Evolutionary conservation across 192 early-diverging fungal genomes (phyloP), one percentile per base, ranked within the genome.

Genomic region (Cladochytrium replicatum): DNA sequence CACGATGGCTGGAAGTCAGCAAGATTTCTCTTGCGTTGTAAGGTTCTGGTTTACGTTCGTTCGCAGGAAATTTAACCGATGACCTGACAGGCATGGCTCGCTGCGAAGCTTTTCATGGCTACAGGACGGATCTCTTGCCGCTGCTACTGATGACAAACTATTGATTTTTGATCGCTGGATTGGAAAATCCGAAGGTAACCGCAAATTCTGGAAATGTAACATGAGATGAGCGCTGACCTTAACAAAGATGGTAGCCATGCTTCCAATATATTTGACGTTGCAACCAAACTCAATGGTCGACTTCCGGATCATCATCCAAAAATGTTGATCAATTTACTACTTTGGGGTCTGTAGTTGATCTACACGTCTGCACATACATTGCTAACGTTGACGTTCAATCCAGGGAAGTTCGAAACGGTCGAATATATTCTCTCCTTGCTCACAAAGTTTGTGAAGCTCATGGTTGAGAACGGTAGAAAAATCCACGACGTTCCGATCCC

Each of bases 261-360:
- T 6, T 6, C 27, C 6, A 58, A 46, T 13, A 45, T 54, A 4
- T 63, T 66, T 50, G 44, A 48, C 3, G 8, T 58, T 17, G 60
- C 50, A 6, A 34, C 52, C 40, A 55, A 68, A 26, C 71, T 67
- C 22, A 74, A 63, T 50, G 53, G 77, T 6, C 41, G 84, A 1
- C 62, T 90, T 3, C 80, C 78, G 1, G 79, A 84, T 46, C 82
- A 88, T 48, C 83, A 90, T 51, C 87, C 87, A 8, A 57, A 66
- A 17, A 54, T 84, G 9, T 50, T 90, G 37, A 56, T 78, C 5
- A 74, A 87, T 26, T 80, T 85, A 55, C 57, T 89, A 26, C 48
- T 86, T 48, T 86, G 83, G 83, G 80, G 78, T 73, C 68, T 52
- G 46, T 52, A 43, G 29, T 28, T 13, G 25, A 17, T 23, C 3